Conservation (phyloP, 225 moss, liverwort and hornwort genomes). For the Anthoceros angustus region DNA sequence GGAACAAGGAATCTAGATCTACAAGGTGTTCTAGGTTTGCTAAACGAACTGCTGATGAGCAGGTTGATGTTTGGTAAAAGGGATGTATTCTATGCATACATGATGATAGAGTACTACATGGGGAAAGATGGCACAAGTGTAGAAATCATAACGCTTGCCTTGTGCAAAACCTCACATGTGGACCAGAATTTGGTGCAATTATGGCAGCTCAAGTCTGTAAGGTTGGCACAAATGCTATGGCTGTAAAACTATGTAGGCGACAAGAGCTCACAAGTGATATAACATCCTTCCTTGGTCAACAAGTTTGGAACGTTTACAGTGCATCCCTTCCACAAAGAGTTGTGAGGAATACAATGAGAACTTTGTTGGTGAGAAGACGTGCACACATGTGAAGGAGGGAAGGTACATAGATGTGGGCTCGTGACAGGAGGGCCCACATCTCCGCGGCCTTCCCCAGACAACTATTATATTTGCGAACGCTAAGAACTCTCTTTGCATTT, state of each 20-base stretch:
- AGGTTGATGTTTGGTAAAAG: neutral
- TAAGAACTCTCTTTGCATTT: too few relatives aligned
- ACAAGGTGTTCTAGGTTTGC: neutral
- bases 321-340: conserved; percentile 33
- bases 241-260: too few relatives aligned
- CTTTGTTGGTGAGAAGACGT: neutral
- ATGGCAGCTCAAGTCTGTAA: neutral
- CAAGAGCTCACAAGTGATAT: conserved; percentile 37
- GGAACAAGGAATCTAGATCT: neutral
- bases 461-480: too few relatives aligned
- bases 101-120: neutral
- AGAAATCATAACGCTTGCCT: too few relatives aligned
- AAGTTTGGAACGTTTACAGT: conserved; percentile 51
- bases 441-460: too few relatives aligned
- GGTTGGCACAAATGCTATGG: too few relatives aligned
- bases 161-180: too few relatives aligned
- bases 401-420: neutral
- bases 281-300: conserved; percentile 54
- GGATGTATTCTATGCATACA: neutral
- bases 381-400: conserved; percentile 9
- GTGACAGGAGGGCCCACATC: too few relatives aligned
- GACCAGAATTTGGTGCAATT: neutral
- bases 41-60: neutral
- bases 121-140: too few relatives aligned
- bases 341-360: conserved; percentile 13